Percentiles rank a stretch among this genome's conserved stretches.
Conservation (phyloP, 2,329 filamentous ascomycete genomes). For the Diaporthe helianthi region DNA sequence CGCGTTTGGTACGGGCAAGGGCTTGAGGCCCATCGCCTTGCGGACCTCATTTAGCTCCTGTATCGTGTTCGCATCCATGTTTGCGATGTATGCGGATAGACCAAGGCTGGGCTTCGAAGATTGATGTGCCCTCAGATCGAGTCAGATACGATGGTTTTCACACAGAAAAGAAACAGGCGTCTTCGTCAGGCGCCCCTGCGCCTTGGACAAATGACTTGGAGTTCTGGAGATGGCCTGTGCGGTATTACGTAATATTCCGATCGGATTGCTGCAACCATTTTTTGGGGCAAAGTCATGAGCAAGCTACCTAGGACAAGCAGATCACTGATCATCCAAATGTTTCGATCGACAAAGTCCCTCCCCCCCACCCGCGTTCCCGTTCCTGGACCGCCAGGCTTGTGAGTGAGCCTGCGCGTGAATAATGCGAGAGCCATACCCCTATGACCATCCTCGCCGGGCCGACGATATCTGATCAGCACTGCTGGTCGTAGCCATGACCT, state of each 20-base stretch:
- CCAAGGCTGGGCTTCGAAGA: neutral
- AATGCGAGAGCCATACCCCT: constrained; percentile 48
- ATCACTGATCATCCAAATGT: constrained; percentile 71
- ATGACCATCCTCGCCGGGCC: constrained; percentile 71
- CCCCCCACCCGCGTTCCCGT: too few species aligned
- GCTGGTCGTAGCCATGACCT: constrained; percentile 88
- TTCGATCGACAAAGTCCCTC: constrained; percentile 96
- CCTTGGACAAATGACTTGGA: neutral
- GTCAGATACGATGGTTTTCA: neutral
- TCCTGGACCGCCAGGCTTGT: constrained; percentile 73
- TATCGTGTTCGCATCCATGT: constrained; percentile 75
- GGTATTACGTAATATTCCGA: constrained; percentile 4
- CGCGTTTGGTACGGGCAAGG: constrained; percentile 81
- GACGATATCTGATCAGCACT: constrained; percentile 84
- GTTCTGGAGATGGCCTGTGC: constrained; percentile 14
- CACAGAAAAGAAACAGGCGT: neutral
- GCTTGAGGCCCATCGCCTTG: constrained; percentile 86
- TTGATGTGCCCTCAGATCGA: neutral
- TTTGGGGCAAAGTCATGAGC: constrained; percentile 60
- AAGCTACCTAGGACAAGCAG: constrained; percentile 81
- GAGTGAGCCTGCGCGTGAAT: constrained; percentile 66
- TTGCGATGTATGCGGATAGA: constrained; percentile 34
- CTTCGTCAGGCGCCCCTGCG: too few species aligned
- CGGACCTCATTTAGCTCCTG: constrained; percentile 95
- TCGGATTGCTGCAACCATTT: constrained; percentile 85